Base-by-base conservation (phyloP, 2,329 filamentous ascomycete species). In the Madurella mycetomatis region DNA sequence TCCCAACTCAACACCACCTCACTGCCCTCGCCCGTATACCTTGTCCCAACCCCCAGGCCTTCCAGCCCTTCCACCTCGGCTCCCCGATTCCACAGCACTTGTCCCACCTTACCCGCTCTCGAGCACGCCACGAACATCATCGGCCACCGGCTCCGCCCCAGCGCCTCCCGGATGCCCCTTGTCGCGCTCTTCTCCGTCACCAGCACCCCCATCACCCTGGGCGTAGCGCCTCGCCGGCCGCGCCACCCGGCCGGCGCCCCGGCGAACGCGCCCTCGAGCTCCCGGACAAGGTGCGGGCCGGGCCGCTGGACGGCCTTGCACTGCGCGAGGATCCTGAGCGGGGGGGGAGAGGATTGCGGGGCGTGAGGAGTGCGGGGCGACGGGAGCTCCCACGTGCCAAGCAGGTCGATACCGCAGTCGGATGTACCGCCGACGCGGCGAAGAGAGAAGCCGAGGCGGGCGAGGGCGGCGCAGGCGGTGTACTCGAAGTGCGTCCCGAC, bases 401-500 rank as follows among this genome's bases (percentile, higher is more conserved):
- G 71, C 1, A 92, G 76, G 66, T 92, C 89, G 62, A 90, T 87
- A 39, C 89, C 88, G 55, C 76, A 77, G 69, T 92, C 88, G 1
- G 80, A 82, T 2, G 74, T 72, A 37, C 85, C 81, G 30, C 88
- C 89, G 1, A 86, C 77, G 32, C 88, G 81, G 45, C 74, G 74
- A 34, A 92, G 76, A 18, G 73, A 70, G 72, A 92, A 88, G 51
- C 85, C 84, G 49, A 87, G 79, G 1, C 72, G 70, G 2, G 76
- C 64, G 0, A 92, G 77, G 1, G 80, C 71, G 4, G 70, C 66
- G 5, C 80, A 78, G 2, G 84, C 80, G 0, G 76, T 83, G 72
- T 92, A 92, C 69, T 94, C 89, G 72, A 88, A 92, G 67, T 81
- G 81, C 0, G 88, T 92, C 60, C 89, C 89, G 41, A 84, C 74